These are phyloP conservation scores for Plasmodium coatneyi DNA, from an alignment of 169 alveolate species.

Conservation along the genomic window DNA sequence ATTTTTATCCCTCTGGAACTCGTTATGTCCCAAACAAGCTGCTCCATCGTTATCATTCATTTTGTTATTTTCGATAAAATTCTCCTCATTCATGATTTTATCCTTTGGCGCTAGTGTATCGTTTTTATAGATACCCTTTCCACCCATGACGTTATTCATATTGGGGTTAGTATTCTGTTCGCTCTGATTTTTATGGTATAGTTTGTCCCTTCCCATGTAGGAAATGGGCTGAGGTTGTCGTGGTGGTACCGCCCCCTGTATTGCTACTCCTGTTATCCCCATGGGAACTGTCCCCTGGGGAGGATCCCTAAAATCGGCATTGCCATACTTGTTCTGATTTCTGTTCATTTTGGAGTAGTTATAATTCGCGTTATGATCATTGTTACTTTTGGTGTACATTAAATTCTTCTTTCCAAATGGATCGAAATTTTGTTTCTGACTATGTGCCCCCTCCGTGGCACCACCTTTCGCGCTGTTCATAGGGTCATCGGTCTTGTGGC, in stretches of 20 bases:
- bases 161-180: not conserved
- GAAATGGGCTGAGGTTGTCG: not conserved
- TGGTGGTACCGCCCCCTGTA: not conserved
- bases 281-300: not conserved
- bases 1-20: conserved; percentile 4
- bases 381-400: not conserved
- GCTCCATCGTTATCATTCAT: not conserved
- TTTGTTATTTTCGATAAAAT: not conserved
- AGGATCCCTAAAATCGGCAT: not conserved
- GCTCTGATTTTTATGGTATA: not conserved
- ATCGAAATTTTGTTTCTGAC: not conserved
- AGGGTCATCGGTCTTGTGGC: not conserved
- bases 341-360: conserved; percentile 18
- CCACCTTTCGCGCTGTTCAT: conserved; percentile 2
- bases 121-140: conserved; percentile 6
- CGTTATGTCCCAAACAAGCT: not conserved
- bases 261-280: not conserved
- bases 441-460: not conserved
- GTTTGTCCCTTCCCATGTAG: conserved; percentile 37
- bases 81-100: conserved; percentile 5
- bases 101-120: conserved; percentile 4
- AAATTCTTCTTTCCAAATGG: conserved; percentile 6
- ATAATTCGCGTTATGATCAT: conserved; percentile 15
- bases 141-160: conserved; percentile 1
- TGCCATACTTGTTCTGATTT: not conserved